A percentile compares a stretch with the other conserved stretches of the same genome.
Evolutionary conservation across 2,329 filamentous ascomycete species (phyloP).

Genomic region (Arthrobotrys musiformis): DNA sequence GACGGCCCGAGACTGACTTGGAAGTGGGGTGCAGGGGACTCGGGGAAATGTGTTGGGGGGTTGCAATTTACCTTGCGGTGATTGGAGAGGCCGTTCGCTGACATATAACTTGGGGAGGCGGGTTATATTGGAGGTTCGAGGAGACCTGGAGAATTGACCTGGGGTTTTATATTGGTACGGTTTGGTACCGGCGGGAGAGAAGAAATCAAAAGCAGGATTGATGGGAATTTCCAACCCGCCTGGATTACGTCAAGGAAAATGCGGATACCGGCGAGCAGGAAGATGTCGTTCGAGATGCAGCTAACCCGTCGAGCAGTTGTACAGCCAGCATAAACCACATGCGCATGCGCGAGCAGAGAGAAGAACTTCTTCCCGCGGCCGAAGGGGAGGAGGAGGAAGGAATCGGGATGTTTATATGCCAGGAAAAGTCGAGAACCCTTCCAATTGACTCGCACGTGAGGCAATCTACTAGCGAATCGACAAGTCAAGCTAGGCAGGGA

Average conservation of each 20-base stretch:
- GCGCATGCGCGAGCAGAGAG: constrained; percentile 12
- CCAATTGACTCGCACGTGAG: constrained; percentile 48
- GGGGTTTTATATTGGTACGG: background rate
- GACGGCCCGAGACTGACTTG: background rate
- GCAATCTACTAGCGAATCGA: constrained; percentile 45
- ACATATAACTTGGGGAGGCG: constrained; percentile 15
- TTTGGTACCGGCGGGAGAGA: background rate
- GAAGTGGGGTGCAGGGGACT: constrained; percentile 42
- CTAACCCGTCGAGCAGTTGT: constrained; percentile 7
- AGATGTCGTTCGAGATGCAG: background rate
- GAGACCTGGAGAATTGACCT: background rate
- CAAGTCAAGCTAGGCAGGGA: constrained; percentile 54
- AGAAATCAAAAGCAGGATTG: background rate
- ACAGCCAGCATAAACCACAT: constrained; percentile 11
- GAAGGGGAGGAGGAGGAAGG: constrained; percentile 34
- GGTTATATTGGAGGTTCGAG: background rate
- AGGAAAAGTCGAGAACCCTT: constrained; percentile 11
- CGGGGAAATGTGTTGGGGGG: constrained; percentile 50
- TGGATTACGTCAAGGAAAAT: constrained; percentile 23
- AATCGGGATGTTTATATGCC: constrained; percentile 23
- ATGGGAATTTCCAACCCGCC: background rate
- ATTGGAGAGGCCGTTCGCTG: constrained; percentile 37
- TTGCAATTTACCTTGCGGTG: constrained; percentile 51
- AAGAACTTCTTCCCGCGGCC: constrained; percentile 13
- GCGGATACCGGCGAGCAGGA: background rate